A percentile compares a stretch with the other conserved stretches of the same genome.
Conservation (phyloP, 2,329 filamentous ascomycete genomes). For the Hypoxylon sp. region DNA sequence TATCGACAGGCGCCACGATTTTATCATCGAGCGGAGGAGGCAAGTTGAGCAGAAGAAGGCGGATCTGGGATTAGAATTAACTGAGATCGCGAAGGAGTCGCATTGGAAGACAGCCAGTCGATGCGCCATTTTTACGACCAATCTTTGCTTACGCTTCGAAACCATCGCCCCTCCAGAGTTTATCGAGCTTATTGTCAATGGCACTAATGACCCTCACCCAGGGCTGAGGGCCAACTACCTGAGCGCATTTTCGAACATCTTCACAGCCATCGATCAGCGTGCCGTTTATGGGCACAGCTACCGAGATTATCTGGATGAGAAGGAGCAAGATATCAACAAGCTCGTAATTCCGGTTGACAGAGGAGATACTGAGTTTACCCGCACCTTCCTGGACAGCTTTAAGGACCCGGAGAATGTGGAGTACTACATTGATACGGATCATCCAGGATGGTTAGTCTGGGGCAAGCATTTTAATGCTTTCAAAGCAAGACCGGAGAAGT, state of each 20-base stretch:
- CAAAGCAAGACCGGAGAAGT: conserved; percentile 74
- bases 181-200: conserved; percentile 81
- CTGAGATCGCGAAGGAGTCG: conserved; percentile 76
- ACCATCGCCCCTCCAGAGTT: conserved; percentile 82
- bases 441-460: conserved; percentile 97
- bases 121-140: conserved; percentile 89
- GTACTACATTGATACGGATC: conserved; percentile 90
- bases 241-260: conserved; percentile 77
- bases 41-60: conserved; percentile 87
- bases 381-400: conserved; percentile 80
- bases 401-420: conserved; percentile 75
- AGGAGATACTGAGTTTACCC: conserved; percentile 81
- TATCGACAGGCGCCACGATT: conserved; percentile 73
- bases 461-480: conserved; percentile 85
- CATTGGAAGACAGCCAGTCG: conserved; percentile 97
- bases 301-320: conserved; percentile 83
- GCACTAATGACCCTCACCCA: conserved; percentile 90
- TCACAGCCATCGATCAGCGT: conserved; percentile 87
- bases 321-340: conserved; percentile 80
- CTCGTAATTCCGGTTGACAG: conserved; percentile 75
- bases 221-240: conserved; percentile 83
- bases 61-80: conserved; percentile 80
- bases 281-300: conserved; percentile 88
- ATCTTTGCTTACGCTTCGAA: conserved; percentile 91
- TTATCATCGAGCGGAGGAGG: conserved; percentile 77